A percentile compares a stretch with the other conserved stretches of the same genome.
These are phyloP conservation scores for Boeremia lycopersici DNA, from an alignment of 2,329 filamentous ascomycete genomes.

Conservation along the genomic window DNA sequence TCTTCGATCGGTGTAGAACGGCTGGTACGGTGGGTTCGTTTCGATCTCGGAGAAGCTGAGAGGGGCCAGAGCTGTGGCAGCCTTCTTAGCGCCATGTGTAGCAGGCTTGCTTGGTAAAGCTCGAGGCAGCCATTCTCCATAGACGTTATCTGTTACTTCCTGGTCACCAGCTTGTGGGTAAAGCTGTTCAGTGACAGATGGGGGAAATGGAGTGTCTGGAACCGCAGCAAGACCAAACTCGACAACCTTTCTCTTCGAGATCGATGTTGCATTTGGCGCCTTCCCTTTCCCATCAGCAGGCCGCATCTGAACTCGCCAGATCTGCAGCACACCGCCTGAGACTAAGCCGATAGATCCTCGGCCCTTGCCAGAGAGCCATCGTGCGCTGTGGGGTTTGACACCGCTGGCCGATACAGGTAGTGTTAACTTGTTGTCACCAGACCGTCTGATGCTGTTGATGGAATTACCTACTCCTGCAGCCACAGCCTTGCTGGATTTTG, in stretches of 20 bases:
- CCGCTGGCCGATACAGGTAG: conserved; percentile 63
- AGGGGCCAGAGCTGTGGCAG: conserved; percentile 52
- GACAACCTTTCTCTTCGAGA: conserved; percentile 64
- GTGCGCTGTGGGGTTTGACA: conserved; percentile 65
- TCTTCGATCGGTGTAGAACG: conserved; percentile 89
- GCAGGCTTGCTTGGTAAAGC: conserved; percentile 35
- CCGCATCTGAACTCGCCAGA: conserved; percentile 64
- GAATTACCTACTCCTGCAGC: conserved; percentile 77
- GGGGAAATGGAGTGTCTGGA: conserved; percentile 59
- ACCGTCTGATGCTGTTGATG: conserved; percentile 73
- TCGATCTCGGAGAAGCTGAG: conserved; percentile 82
- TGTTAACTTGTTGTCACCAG: conserved; percentile 75
- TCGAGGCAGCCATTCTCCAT: conserved; percentile 46
- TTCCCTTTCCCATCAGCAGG: conserved; percentile 49
- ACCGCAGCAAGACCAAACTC: conserved; percentile 71
- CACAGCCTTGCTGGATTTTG: conserved; percentile 73
- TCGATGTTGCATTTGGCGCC: conserved; percentile 48
- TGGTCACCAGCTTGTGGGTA: conserved; percentile 36
- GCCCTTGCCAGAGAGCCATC: conserved; percentile 68
- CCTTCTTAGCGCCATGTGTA: conserved; percentile 12
- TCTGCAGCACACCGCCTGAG: conserved; percentile 68
- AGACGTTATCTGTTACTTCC: conserved; percentile 29
- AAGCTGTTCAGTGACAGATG: conserved; percentile 38
- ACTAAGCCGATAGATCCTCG: conserved; percentile 69
- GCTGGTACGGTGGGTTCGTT: conserved; percentile 92